Conservation (phyloP, 306 rosid genomes). For the Castanospermum australe region DNA sequence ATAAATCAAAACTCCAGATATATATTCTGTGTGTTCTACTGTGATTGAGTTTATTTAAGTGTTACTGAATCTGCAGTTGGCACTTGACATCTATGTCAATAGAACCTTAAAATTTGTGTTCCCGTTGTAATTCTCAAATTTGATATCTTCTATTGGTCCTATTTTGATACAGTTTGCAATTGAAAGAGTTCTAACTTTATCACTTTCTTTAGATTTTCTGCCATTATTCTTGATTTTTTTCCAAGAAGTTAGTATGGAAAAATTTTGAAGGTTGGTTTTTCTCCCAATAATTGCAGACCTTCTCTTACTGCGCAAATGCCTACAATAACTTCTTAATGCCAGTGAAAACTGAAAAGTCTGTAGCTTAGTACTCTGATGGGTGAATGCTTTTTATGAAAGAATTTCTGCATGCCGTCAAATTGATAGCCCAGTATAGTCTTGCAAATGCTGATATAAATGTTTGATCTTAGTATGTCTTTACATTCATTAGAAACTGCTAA, state of each 20-base stretch:
- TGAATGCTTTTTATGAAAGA: neutral
- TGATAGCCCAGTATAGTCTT: neutral
- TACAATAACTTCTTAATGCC: conserved; percentile 8
- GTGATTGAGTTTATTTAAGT: neutral
- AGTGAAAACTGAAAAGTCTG: neutral
- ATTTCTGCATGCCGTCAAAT: neutral
- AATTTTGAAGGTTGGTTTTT: neutral
- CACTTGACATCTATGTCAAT: neutral
- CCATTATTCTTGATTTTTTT: neutral
- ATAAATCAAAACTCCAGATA: neutral
- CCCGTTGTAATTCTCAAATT: conserved; percentile 2
- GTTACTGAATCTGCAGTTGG: neutral
- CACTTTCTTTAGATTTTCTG: neutral
- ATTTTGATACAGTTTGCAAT: neutral
- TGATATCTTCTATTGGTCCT: neutral
- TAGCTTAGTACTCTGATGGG: neutral
- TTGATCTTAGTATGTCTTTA: neutral
- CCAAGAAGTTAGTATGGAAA: neutral
- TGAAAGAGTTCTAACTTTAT: neutral
- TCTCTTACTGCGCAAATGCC: neutral
- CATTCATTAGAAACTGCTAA: neutral
- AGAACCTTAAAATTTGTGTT: neutral
- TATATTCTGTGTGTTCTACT: neutral
- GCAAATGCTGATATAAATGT: neutral
- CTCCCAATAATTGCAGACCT: conserved; percentile 7